Base-by-base conservation (phyloP, 768 basidiomycete genomes). In the Pisolithus microcarpus region DNA sequence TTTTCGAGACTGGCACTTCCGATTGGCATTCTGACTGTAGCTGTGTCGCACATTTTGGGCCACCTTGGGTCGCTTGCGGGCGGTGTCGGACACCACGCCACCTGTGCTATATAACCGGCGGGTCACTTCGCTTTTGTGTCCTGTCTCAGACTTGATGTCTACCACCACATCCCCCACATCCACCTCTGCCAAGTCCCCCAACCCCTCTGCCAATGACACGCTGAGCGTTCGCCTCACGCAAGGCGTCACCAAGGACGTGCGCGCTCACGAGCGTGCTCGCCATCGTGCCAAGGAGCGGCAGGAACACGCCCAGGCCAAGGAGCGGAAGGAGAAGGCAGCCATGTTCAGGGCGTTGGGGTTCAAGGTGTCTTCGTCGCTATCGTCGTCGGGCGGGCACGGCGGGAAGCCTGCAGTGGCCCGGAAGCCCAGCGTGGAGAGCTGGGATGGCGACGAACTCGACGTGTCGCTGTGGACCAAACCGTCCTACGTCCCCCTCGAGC, bases 211-310 rank as follows among this genome's bases (percentile, higher is more conserved):
- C 43, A 50, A 65, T 61, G 62, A 66, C 38, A 43, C 52, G 19
- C 44, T 42, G 40, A 48, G 36, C 42, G 42, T 50, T 46, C 54
- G 55, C 43, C 18, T 61, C 38, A 62, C 58, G 47, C 53, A 52
- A 24, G 9, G 46, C 2, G 48, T 6, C 24, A 44, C 57, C 31
- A 67, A 67, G 49, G 66, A 69, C 46, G 58, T 59, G 37, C 66
- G 66, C 15, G 68, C 66, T 19, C 59, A 55, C 11, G 66, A 67
- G 56, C 68, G 64, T 28, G 66, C 66, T 7, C 66, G 68, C 51
- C 66, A 66, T 30, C 66, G 59, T 21, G 56, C 51, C 49, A 67
- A 66, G 53, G 64, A 66, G 50, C 64, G 65, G 24, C 67, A 49
- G 46, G 67, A 63, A 53, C 61, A 68, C 8, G 56, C 59, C 11